Base-by-base conservation (phyloP, 306 rosid species). In the Hippophae tibetana region DNA sequence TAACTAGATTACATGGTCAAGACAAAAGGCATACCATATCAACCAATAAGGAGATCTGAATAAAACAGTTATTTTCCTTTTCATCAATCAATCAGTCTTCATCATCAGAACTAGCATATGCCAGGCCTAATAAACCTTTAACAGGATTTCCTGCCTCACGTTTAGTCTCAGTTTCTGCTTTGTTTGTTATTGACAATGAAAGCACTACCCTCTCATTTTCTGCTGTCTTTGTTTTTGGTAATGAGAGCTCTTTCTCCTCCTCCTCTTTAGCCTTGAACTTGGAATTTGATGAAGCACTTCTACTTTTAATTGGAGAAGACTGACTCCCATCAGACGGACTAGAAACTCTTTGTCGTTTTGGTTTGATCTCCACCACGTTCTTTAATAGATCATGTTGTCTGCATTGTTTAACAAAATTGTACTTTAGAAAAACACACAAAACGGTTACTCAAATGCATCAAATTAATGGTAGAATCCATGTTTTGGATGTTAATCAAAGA, bases 371-470 rank as follows among this genome's bases (percentile, higher is more conserved):
- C 11, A 87, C 85, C 31, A 92, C 89, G 63, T 89, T 92, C 63
- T 78, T 92, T 63, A 92, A 75, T 61, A 92, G 58, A 82, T 83
- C 96, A 64, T 92, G 98, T 65, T 92, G 98, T 76, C 98, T 87
- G 69, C 68, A 73, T 55, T 31, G 38, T 31, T 31, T 2, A 31
- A 31, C 38, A 31, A 31, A 31, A 31, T 31, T 31, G 38, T 31
- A 31, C 38, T 31, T 4, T 0, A 31, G 38, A 31, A 31, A 2
- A 2, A 31, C 5, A 31, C 38, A 31, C 3, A 31, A 31, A 31
- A 31, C 3, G 38, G 3, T 11, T 57, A 53, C 31, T 12, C 26
- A 8, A 42, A 52, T 13, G 38, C 38, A 31, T 60, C 4, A 59
- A 54, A 6, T 14, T 8, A 42, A 46, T 46, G 2, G n/a, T 10